A percentile compares a stretch with the other conserved stretches of the same genome.
phyloP scores from a whole-genome alignment of 176 grass and related monocot genomes.

The Musa schizocarpa region DNA sequence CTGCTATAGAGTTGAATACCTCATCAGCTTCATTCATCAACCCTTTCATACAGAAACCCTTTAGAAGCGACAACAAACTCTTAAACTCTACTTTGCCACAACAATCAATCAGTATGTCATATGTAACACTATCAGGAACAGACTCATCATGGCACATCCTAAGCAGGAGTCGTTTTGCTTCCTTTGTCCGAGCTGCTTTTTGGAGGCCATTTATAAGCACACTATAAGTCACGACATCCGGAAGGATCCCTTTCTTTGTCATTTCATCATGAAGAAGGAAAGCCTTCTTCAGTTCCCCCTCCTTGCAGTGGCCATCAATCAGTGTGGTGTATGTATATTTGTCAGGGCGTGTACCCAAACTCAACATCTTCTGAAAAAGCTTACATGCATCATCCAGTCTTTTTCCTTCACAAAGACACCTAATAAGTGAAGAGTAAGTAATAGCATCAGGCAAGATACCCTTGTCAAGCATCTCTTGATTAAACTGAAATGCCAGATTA shows the following conservation, averaged over 20 bases:
- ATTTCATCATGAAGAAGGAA: conserved; percentile 55
- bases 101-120: conserved; percentile 49
- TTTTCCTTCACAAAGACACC: conserved; percentile 45
- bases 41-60: conserved; percentile 74
- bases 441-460: conserved; percentile 48
- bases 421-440: conserved; percentile 73
- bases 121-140: conserved; percentile 50
- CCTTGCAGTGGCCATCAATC: conserved; percentile 62
- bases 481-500: conserved; percentile 49
- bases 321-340: conserved; percentile 62
- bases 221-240: conserved; percentile 68
- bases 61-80: conserved; percentile 61
- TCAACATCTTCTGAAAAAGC: conserved; percentile 62
- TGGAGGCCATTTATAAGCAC: conserved; percentile 60
- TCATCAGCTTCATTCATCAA: conserved; percentile 83
- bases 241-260: conserved; percentile 51
- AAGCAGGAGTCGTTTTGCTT: conserved; percentile 55
- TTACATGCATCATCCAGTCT: conserved; percentile 36
- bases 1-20: conserved; percentile 50
- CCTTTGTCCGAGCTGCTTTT: conserved; percentile 60
- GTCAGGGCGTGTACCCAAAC: conserved; percentile 39
- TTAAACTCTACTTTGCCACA: conserved; percentile 57
- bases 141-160: conserved; percentile 46
- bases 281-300: conserved; percentile 47
- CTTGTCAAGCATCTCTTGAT: conserved; percentile 50